Conservation (phyloP, 2,329 filamentous ascomycete species). For the Coniochaeta sp. region DNA sequence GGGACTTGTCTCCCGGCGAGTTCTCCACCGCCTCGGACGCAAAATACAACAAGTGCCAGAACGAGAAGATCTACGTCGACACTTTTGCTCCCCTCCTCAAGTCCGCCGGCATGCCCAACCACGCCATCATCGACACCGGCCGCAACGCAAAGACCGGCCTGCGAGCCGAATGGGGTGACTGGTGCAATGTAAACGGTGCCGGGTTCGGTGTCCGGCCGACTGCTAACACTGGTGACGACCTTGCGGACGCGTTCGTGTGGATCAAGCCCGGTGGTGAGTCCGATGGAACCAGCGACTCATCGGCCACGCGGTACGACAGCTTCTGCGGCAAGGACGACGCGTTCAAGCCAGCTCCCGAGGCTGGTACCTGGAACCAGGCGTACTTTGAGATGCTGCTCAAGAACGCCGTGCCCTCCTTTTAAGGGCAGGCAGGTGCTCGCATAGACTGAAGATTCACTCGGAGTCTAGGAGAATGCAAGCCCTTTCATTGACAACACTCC, state of each 20-base stretch:
- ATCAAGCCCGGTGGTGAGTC: conserved; percentile 56
- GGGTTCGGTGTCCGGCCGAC: conserved; percentile 54
- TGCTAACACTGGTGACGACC: conserved; percentile 44
- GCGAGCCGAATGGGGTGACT: conserved; percentile 36
- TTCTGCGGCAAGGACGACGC: conserved; percentile 30
- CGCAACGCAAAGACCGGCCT: conserved; percentile 33
- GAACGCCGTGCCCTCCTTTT: conserved; percentile 30
- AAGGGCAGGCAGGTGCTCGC: conserved; percentile 3
- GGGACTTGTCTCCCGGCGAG: conserved; percentile 28
- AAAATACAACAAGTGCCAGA: conserved; percentile 32
- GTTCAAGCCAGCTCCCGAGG: conserved; percentile 32
- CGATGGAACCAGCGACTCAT: conserved; percentile 29
- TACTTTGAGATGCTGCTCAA: conserved; percentile 35
- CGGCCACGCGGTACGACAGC: conserved; percentile 25
- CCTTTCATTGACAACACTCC: too few species aligned
- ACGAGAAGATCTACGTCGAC: conserved; percentile 34
- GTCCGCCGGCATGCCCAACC: conserved; percentile 31
- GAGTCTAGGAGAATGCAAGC: not conserved
- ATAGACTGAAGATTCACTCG: too few species aligned
- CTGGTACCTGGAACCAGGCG: conserved; percentile 33
- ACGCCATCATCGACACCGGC: conserved; percentile 34
- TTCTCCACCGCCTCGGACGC: conserved; percentile 32
- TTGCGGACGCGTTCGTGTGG: conserved; percentile 60
- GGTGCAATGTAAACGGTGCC: conserved; percentile 48
- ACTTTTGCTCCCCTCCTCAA: conserved; percentile 29